phyloP scores from a whole-genome alignment of 345 rosid genomes.

The Syzygium oleosum region DNA sequence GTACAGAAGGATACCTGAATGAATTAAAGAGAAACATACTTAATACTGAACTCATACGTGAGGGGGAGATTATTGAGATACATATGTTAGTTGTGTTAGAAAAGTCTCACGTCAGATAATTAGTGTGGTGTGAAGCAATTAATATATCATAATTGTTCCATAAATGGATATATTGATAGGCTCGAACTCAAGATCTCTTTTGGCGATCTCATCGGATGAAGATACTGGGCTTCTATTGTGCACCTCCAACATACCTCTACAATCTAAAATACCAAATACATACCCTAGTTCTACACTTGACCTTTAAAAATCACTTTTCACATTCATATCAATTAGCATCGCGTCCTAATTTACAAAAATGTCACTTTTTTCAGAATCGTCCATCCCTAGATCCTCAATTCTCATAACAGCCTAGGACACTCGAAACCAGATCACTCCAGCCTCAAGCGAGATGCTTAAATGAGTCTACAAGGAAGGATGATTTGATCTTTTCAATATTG shows the following conservation, averaged over 20 bases:
- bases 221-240: rapidly evolving
- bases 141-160: background rate
- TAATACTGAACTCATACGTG: rapidly evolving
- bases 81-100: rapidly evolving
- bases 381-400: background rate
- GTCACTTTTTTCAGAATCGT: background rate
- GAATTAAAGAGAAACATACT: rapidly evolving
- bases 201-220: no score
- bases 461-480: background rate
- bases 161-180: background rate
- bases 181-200: background rate
- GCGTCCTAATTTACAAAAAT: background rate
- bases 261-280: background rate
- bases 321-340: background rate
- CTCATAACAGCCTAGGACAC: background rate
- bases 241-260: background rate
- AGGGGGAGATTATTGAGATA: background rate
- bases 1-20: background rate
- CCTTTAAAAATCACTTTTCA: background rate
- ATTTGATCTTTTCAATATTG: background rate
- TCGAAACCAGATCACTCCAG: background rate
- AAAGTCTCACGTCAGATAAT: background rate
- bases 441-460: background rate
- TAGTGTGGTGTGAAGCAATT: rapidly evolving
- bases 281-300: rapidly evolving